Evolutionary conservation across 2,329 filamentous ascomycete species (phyloP), one percentile per base, ranked within the genome.

Genomic region (Teratosphaeria gauchensis): DNA sequence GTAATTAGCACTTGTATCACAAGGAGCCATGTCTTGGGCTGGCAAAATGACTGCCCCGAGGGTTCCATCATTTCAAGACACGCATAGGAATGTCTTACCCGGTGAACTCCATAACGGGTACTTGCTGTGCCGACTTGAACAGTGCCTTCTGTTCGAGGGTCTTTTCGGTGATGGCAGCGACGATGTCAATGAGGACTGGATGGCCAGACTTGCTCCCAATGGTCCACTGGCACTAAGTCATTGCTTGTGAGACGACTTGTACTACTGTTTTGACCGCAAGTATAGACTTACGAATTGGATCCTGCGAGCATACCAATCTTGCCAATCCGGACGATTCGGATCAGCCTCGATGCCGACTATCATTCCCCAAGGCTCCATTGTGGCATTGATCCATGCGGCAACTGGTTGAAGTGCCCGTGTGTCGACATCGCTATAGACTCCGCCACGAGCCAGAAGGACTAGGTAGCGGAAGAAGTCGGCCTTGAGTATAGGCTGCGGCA

Each of bases 291-390:
- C 35, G 75, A 99, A 97, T 72, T 97, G 94, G 61, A 99, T 92
- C 63, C 94, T 84, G 60, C 94, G 88, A 63, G 90, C 94, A 78
- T 97, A 99, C 94, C 92, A 97, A 1, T 96, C 80, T 38, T 84
- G 82, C 94, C 94, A 99, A 73, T 99, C 94, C 3, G 84, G 83
- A 53, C 94, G 84, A 74, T 97, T n/a, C 0, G 94, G 91, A 70
- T 99, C 94, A 3, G 94, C 94, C 77, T 99, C 94, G 64, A 99
- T 96, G 60, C 94, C 94, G 68, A 97, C 82, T 46, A 99, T 86
- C 63, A 99, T 80, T 9, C 94, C 94, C 65, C 96, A 82, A 1
- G 85, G 83, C 62, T 87, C 84, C 63, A 85, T 83, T 54, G 92
- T 80, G 1, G 83, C 74, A 1, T 94, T 92, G 9, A 99, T 81